Percentiles rank a stretch among this genome's conserved stretches.
Conservation (phyloP, 805 yeast species). For the Barnettozyma pratensis region DNA sequence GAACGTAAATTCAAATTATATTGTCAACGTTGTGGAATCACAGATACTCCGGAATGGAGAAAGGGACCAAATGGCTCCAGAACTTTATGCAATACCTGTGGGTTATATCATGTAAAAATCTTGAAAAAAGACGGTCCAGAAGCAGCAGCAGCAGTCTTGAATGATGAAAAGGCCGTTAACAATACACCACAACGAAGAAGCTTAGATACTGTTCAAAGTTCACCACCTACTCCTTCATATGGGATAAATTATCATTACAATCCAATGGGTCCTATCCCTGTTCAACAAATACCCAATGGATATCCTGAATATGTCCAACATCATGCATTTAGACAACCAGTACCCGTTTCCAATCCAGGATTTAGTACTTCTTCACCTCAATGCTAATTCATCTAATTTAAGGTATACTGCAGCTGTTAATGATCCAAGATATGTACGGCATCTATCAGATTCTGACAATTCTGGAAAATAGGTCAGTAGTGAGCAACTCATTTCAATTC, state of each 20-base stretch:
- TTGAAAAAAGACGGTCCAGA: conserved; percentile 38
- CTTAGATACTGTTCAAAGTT: background rate
- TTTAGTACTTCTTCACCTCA: too few relatives aligned
- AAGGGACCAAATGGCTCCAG: conserved; percentile 73
- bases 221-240: background rate
- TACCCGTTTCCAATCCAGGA: background rate
- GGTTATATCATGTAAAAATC: conserved; percentile 65
- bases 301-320: background rate
- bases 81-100: conserved; percentile 62
- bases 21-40: conserved; percentile 43
- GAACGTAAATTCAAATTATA: conserved; percentile 10
- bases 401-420: too few relatives aligned
- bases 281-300: background rate
- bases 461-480: too few relatives aligned
- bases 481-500: too few relatives aligned
- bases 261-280: background rate
- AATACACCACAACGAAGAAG: conserved; percentile 6
- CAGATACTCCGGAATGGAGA: conserved; percentile 76
- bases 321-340: background rate
- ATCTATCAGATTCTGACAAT: too few relatives aligned
- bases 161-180: conserved; percentile 7
- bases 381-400: too few relatives aligned
- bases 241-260: background rate
- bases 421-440: too few relatives aligned
- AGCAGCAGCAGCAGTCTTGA: conserved; percentile 24